Evolutionary conservation across 2,329 filamentous ascomycete genomes (phyloP).

Genomic region (Aspergillus cejpii): DNA sequence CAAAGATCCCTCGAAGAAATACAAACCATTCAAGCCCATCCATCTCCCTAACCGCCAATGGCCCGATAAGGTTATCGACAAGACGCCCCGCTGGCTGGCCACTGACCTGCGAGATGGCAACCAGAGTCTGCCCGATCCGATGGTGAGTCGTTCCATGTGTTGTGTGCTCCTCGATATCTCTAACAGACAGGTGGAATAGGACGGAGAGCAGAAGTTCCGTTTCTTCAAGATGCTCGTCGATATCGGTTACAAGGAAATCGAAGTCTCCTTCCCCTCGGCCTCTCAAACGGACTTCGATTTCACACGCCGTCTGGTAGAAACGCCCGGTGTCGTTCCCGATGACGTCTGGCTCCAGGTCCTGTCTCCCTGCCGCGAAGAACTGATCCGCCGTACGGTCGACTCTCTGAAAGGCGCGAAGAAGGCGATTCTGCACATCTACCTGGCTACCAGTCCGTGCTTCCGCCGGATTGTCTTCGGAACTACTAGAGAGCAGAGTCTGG

Average conservation of each 20-base stretch:
- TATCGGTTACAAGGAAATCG: conserved; percentile 95
- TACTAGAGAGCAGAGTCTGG: conserved; percentile 72
- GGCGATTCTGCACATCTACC: conserved; percentile 89
- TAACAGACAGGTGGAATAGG: conserved; percentile 46
- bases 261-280: conserved; percentile 90
- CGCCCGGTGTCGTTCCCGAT: conserved; percentile 72
- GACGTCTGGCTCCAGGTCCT: conserved; percentile 91
- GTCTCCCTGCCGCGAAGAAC: conserved; percentile 82
- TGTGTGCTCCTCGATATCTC: not conserved
- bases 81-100: conserved; percentile 83
- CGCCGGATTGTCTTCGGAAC: conserved; percentile 84
- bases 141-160: conserved; percentile 52
- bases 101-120: conserved; percentile 89
- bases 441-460: conserved; percentile 95
- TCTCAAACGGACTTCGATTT: conserved; percentile 97
- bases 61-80: conserved; percentile 74
- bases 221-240: conserved; percentile 94
- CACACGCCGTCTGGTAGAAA: conserved; percentile 77
- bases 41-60: conserved; percentile 56
- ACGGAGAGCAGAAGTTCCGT: conserved; percentile 86
- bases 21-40: conserved; percentile 42
- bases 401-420: conserved; percentile 85
- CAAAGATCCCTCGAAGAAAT: conserved; percentile 46
- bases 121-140: conserved; percentile 86
- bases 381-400: conserved; percentile 84